phyloP scores from a whole-genome alignment of 2,329 filamentous ascomycete genomes.

The Cadophora gregata region DNA sequence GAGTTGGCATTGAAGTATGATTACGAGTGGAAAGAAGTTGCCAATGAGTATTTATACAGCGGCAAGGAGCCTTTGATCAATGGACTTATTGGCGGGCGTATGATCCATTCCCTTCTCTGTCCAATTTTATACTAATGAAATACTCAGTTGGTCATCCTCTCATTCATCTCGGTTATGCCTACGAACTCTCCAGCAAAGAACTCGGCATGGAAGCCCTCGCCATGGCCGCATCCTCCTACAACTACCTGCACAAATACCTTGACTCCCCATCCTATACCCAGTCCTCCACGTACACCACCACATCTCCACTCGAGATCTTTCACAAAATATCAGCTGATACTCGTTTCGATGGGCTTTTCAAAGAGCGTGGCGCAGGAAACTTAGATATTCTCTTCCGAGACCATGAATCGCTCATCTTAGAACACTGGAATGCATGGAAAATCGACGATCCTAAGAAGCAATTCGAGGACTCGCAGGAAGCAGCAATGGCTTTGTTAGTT shows the following conservation, averaged over 20 bases:
- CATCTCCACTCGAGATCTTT: slow-evolving; percentile 73
- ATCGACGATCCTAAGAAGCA: slow-evolving; percentile 73
- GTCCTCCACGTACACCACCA: slow-evolving; percentile 63
- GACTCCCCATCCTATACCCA: slow-evolving; percentile 75
- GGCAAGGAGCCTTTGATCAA: slow-evolving; percentile 81
- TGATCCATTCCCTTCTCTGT: slow-evolving; percentile 44
- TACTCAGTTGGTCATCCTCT: slow-evolving; percentile 82
- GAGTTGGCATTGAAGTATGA: slow-evolving; percentile 71
- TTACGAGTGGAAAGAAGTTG: slow-evolving; percentile 84
- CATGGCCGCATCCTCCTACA: slow-evolving; percentile 64
- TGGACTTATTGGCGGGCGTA: slow-evolving; percentile 79
- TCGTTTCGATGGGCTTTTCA: slow-evolving; percentile 71
- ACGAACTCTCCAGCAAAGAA: slow-evolving; percentile 84
- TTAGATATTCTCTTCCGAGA: slow-evolving; percentile 71
- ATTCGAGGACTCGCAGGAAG: slow-evolving; percentile 74
- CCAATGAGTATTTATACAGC: slow-evolving; percentile 77
- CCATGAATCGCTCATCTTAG: slow-evolving; percentile 73
- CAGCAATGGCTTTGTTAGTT: slow-evolving; percentile 66
- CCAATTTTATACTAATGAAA: slow-evolving; percentile 4
- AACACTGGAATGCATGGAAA: slow-evolving; percentile 92
- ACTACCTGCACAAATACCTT: slow-evolving; percentile 68
- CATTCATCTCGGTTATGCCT: slow-evolving; percentile 95
- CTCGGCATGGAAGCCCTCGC: slow-evolving; percentile 87
- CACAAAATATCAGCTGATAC: slow-evolving; percentile 71
- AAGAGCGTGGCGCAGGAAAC: slow-evolving; percentile 63